Evolutionary conservation across 768 basidiomycete genomes (phyloP), one percentile per base, ranked within the genome.

Genomic region (Boletus fagicola): DNA sequence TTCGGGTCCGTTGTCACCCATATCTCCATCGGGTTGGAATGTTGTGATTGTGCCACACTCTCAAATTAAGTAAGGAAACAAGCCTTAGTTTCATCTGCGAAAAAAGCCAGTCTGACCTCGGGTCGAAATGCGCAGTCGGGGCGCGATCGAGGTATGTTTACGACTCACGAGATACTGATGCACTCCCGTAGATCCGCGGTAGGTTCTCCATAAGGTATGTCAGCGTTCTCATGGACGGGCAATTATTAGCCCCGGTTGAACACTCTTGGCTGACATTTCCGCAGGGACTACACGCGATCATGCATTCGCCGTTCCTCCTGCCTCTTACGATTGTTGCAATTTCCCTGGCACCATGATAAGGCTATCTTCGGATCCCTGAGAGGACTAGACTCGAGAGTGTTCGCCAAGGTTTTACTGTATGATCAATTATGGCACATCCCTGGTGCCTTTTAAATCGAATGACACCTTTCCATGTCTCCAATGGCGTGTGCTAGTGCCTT

Each of bases 151-250:
- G 48, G 39, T 43, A 51, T 52, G 60, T 51, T 45, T 24, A 47
- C 49, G 16, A 55, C 24, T 48, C 51, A 40, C 38, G 28, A 40
- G 26, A 31, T 42, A 36, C 47, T 26, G 48, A 44, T 58, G 48
- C 13, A 46, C 57, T 60, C 60, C n/a, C 61, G 61, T 63, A 71
- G 69, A 71, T 73, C 71, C 71, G 71, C 63, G 67, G 65, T 63
- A 31, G 39, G 42, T 12, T 54, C 38, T 54, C 57, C 54, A 67
- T 65, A 42, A 48, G 58, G 68, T 65, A 55, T 61, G 64, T 53
- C 55, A 54, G 22, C 49, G 51, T 70, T 68, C 68, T 62, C 70
- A 70, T 68, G 65, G 22, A 28, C 36, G 39, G 51, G 40, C 30
- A 52, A 24, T 50, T 58, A 59, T 54, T 60, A 61, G 56, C 10